Evolutionary conservation across 108 stramenopile species (phyloP).

Genomic region (Cyclostephanos tholiformis): DNA sequence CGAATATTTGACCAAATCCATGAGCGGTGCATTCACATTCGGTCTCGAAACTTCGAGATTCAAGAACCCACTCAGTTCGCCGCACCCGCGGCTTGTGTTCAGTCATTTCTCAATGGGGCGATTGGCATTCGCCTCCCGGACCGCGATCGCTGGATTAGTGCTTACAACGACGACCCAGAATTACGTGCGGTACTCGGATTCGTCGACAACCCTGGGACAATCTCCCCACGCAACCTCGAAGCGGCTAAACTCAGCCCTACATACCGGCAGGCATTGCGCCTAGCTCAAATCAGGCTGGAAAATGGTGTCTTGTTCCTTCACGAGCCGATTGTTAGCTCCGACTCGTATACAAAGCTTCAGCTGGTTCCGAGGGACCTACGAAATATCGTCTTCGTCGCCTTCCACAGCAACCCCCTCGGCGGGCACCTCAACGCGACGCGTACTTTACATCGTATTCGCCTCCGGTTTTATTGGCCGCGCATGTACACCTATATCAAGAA

Average conservation of each 20-base stretch:
- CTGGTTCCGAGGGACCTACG: neutral
- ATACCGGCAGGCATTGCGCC: no score
- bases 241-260: no score
- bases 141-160: neutral
- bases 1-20: neutral
- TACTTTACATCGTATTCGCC: neutral
- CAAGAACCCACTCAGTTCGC: neutral
- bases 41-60: slow-evolving; percentile 5
- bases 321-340: neutral
- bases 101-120: slow-evolving; percentile 6
- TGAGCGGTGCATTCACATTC: neutral
- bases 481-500: slow-evolving; percentile 3
- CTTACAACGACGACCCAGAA: neutral
- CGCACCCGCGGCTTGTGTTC: slow-evolving; percentile 5
- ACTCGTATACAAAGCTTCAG: neutral
- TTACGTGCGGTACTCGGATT: neutral
- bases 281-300: neutral
- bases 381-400: neutral
- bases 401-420: neutral
- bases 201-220: neutral
- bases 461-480: neutral
- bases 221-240: no score
- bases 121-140: neutral
- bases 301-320: neutral
- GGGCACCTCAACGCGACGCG: neutral